Evolutionary conservation across 2,329 filamentous ascomycete species (phyloP).

Genomic region (Bipolaris sorokiniana): DNA sequence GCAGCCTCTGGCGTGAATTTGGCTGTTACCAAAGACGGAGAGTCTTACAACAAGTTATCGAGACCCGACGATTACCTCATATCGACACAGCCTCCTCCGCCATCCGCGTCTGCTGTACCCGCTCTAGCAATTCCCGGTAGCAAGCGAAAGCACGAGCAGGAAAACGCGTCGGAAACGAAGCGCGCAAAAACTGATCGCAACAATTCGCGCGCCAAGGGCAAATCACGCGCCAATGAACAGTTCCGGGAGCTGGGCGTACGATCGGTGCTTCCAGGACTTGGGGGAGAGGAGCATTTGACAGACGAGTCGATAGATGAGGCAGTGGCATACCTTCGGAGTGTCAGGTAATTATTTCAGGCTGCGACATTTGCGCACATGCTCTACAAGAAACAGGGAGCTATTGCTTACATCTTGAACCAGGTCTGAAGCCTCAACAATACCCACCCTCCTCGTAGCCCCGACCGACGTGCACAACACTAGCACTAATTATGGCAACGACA

Average conservation of each 20-base stretch:
- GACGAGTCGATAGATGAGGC: slow-evolving; percentile 40
- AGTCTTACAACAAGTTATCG: slow-evolving; percentile 46
- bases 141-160: slow-evolving; percentile 35
- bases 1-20: slow-evolving; percentile 32
- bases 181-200: slow-evolving; percentile 19
- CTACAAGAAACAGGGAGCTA: background rate
- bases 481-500: slow-evolving; percentile 7
- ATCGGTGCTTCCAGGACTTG: slow-evolving; percentile 38
- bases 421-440: slow-evolving; percentile 75
- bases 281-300: slow-evolving; percentile 34
- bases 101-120: slow-evolving; percentile 4
- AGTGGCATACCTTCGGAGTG: slow-evolving; percentile 44
- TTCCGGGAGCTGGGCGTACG: slow-evolving; percentile 35
- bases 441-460: slow-evolving; percentile 68
- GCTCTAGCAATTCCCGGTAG: slow-evolving; percentile 5
- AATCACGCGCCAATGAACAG: slow-evolving; percentile 12
- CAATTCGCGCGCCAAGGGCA: background rate
- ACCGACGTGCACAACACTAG: slow-evolving; percentile 23
- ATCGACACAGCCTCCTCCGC: slow-evolving; percentile 16
- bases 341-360: slow-evolving; percentile 32
- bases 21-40: slow-evolving; percentile 44
- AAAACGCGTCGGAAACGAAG: slow-evolving; percentile 23
- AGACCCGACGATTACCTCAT: slow-evolving; percentile 40
- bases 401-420: slow-evolving; percentile 54
- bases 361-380: background rate